Conservation (phyloP, 139 green algal genomes). For the Coelastrella sp. region DNA sequence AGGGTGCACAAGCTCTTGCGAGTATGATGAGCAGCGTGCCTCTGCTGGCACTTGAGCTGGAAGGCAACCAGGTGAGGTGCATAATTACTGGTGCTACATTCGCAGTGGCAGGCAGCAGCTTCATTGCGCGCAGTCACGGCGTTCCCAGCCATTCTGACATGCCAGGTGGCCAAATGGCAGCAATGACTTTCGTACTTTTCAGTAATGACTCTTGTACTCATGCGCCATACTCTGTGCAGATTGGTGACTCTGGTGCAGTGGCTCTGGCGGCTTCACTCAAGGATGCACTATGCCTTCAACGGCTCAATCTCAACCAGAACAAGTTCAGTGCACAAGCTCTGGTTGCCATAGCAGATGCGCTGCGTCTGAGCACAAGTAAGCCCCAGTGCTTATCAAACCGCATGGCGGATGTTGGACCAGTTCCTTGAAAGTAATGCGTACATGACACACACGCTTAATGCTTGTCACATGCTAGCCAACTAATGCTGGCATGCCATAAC, state of each 20-base stretch:
- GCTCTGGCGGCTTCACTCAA: constrained; percentile 58
- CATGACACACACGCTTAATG: background rate
- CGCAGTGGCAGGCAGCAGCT: too few species aligned
- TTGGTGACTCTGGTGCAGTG: constrained; percentile 61
- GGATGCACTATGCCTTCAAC: constrained; percentile 58
- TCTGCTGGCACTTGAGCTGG: constrained; percentile 65
- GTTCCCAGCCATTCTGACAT: background rate
- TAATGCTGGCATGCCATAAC: background rate
- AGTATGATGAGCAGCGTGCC: constrained; percentile 56
- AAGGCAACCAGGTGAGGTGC: constrained; percentile 62
- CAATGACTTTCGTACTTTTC: too few species aligned
- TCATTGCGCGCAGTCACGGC: too few species aligned
- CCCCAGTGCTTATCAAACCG: background rate
- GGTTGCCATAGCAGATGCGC: constrained; percentile 54
- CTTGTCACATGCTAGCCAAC: background rate
- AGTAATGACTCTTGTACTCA: too few species aligned
- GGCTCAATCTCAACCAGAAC: constrained; percentile 69
- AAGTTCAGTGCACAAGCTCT: constrained; percentile 50
- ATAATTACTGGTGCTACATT: background rate
- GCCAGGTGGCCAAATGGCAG: too few species aligned
- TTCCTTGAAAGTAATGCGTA: background rate
- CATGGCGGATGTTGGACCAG: too few species aligned
- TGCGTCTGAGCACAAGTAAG: constrained; percentile 57
- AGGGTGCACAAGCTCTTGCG: constrained; percentile 57
- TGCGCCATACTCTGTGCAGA: constrained; percentile 34